Conservation (phyloP, 768 basidiomycete species). For the Megacollybia marginata region DNA sequence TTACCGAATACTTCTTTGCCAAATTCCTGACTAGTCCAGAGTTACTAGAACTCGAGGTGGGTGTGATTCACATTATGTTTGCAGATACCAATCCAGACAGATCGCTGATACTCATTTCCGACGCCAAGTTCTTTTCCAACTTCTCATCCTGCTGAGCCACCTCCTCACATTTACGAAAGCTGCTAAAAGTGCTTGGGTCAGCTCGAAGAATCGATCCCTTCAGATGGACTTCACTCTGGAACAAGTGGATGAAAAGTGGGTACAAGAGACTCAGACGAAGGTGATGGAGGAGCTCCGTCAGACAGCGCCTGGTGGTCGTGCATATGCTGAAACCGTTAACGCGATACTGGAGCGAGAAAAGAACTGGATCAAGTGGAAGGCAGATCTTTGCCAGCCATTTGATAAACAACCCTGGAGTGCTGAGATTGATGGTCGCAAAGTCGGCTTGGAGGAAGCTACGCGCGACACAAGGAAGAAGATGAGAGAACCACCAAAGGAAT, state of each 20-base stretch:
- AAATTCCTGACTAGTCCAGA: slow-evolving; percentile 90
- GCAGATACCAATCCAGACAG: slow-evolving; percentile 29
- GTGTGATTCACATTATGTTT: slow-evolving; percentile 9
- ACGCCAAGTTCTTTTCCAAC: slow-evolving; percentile 85
- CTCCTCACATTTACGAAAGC: slow-evolving; percentile 67
- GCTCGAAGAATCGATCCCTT: slow-evolving; percentile 65
- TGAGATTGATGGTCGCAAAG: slow-evolving; percentile 38
- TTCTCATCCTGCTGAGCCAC: slow-evolving; percentile 71
- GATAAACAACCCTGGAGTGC: slow-evolving; percentile 61
- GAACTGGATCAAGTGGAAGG: slow-evolving; percentile 91
- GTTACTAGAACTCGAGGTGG: slow-evolving; percentile 79
- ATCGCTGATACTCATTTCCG: slow-evolving; percentile 89
- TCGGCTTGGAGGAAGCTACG: slow-evolving; percentile 60
- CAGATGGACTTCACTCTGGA: slow-evolving; percentile 81
- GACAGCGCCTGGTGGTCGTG: slow-evolving; percentile 71
- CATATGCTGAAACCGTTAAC: slow-evolving; percentile 67
- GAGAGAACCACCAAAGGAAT: slow-evolving; percentile 51
- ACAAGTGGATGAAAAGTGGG: slow-evolving; percentile 63
- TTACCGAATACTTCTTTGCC: slow-evolving; percentile 82
- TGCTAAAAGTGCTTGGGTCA: slow-evolving; percentile 53
- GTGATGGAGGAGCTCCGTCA: slow-evolving; percentile 54
- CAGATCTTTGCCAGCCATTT: slow-evolving; percentile 71
- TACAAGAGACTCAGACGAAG: slow-evolving; percentile 60
- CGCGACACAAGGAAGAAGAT: slow-evolving; percentile 41
- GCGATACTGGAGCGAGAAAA: slow-evolving; percentile 74